Base-by-base conservation (phyloP, 2,329 filamentous ascomycete genomes). In the Fusarium citri region DNA sequence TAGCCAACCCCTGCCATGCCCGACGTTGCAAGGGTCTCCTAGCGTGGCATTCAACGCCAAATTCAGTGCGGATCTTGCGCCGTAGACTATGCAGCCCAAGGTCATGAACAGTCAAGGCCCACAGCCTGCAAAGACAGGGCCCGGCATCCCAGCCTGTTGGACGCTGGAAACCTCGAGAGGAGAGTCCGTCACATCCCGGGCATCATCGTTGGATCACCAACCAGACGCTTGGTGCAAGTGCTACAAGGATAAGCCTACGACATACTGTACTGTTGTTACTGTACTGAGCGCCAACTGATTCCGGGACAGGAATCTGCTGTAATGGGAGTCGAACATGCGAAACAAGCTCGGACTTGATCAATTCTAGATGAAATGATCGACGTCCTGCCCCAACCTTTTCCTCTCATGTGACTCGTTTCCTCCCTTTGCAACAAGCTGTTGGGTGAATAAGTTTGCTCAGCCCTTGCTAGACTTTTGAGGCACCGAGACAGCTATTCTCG, bases 111-210 rank as follows among this genome's bases (percentile, higher is more conserved):
- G 53, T 58, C 59, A 64, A 61, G 55, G 42, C 34, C 59, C 64
- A 62, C 55, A 22, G 23, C 26, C 42, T 48, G 42, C 57, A 61
- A 47, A 63, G 59, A 71, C 64, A 71, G 66, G 55, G 54, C 48
- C 72, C 68, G 66, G 66, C 41, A 71, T 72, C 66, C 58, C 66
- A 74, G 73, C 72, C 72, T 64, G 68, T 75, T 75, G 66, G 73
- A 58, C 50, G 50, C 47, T 42, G 55, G 53, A 57, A 47, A 30
- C 51, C 49, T 72, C 40, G 45, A 46, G 46, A 69, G 48, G 45
- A 46, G 46, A 69, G 48, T 58, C 56, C 56, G 58, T 68, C 50
- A 69, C 57, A 49, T 63, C 61, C 55, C 45, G 57, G 45, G 50
- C 34, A 40, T 18, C 56, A 50, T 63, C 48, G 40, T 42, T 55